Evolutionary conservation across 108 stramenopile species (phyloP).

Genomic region (Cyclotella atomus): DNA sequence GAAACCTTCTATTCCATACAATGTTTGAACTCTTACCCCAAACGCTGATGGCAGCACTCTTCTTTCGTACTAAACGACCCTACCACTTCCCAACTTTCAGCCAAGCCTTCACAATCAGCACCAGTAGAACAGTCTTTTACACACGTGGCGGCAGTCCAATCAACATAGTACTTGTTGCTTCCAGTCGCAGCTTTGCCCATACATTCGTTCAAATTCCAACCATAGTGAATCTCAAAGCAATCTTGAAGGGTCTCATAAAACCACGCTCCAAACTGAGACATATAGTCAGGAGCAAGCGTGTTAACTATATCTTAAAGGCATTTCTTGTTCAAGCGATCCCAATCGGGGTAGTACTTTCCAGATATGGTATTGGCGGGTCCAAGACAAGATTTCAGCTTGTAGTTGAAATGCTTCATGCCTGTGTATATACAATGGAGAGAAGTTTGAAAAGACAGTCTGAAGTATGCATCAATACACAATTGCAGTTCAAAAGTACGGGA

Average conservation of each 20-base stretch:
- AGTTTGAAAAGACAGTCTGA: neutral
- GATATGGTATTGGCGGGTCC: neutral
- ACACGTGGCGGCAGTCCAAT: neutral
- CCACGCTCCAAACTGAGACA: neutral
- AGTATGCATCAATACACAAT: no score
- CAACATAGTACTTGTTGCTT: conserved; percentile 1
- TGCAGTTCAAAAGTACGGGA: no score
- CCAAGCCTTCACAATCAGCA: neutral
- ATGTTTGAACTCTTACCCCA: neutral
- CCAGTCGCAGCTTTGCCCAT: neutral
- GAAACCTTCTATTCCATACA: neutral
- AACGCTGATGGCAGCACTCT: neutral
- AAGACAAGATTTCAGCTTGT: neutral
- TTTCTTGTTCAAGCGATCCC: neutral
- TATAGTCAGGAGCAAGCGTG: neutral
- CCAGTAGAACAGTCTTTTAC: neutral
- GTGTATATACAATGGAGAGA: neutral
- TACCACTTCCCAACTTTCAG: neutral
- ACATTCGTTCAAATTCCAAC: neutral
- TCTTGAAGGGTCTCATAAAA: neutral
- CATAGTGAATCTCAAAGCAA: neutral
- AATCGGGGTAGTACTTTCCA: neutral
- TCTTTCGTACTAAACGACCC: neutral
- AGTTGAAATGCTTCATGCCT: neutral
- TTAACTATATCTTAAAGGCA: neutral